Base-by-base conservation (phyloP, 2,329 filamentous ascomycete species). In the Aspergillaceae sp. region DNA sequence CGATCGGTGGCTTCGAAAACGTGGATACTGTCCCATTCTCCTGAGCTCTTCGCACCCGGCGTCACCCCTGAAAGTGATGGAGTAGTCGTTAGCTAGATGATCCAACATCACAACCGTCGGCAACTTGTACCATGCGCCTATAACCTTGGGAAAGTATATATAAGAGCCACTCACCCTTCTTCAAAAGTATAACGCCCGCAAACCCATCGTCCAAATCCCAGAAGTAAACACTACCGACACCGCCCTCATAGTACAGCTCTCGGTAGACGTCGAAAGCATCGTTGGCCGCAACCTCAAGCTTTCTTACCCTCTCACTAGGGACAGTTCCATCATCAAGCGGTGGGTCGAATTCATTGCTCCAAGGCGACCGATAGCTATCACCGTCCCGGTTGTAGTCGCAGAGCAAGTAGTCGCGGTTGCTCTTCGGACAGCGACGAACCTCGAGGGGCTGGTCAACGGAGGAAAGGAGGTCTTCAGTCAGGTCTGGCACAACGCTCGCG, bases 321-420 rank as follows among this genome's bases (percentile, higher is more conserved):
- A 94, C 81, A 1, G 89, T 87, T 1, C 88, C 87, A 63, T 94
- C 90, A 42, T 86, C 84, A 49, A 95, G 78, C 9, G 89, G 86
- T 11, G 91, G 92, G 66, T 97, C 89, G 68, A 98, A 98, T 70
- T 95, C 86, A 72, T 97, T 97, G 72, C 85, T 92, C 92, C 92
- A 98, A n/a, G 92, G 92, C 55, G 87, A 94, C 52, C 92, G 86
- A 78, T 95, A 95, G 71, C 86, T 94, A 73, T 96, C 91, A 52
- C 92, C 92, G 71, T 98, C 92, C 54, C 92, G 90, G 78, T 98
- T 98, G 79, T 98, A 98, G 78, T 98, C 92, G 77, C 92, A 98
- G 62, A 96, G 86, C 43, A 98, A 82, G 74, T 95, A 98, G 72
- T 97, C 92, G 57, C 91, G 86, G 59, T 89, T 88, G 30, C 87